These are phyloP conservation scores for Candida boidinii DNA, from an alignment of 805 yeast species.

Conservation along the genomic window DNA sequence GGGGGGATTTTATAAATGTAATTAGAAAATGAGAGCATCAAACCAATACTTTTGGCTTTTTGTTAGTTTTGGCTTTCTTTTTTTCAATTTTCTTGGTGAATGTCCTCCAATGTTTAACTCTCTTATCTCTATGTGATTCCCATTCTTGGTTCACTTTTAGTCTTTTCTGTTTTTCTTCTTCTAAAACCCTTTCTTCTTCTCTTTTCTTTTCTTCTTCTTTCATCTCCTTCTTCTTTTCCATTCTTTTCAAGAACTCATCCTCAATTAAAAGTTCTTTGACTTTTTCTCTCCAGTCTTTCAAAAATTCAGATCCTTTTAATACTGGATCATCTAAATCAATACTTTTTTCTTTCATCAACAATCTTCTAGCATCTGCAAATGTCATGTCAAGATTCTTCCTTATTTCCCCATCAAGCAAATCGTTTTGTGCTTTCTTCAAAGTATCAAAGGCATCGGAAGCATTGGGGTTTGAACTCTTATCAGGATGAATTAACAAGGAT, in stretches of 20 bases:
- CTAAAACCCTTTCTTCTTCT: slow-evolving; percentile 23
- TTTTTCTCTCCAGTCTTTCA: slow-evolving; percentile 31
- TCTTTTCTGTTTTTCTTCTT: slow-evolving; percentile 20
- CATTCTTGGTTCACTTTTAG: slow-evolving; percentile 36
- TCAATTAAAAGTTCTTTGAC: slow-evolving; percentile 36
- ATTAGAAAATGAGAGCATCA: no score
- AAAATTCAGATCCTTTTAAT: slow-evolving; percentile 25
- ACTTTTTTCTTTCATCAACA: slow-evolving; percentile 26
- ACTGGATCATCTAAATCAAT: slow-evolving; percentile 31
- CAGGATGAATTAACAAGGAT: slow-evolving; percentile 64
- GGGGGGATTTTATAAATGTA: no score
- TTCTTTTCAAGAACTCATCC: slow-evolving; percentile 33
- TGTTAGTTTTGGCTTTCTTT: slow-evolving; percentile 38
- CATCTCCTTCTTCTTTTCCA: slow-evolving; percentile 32
- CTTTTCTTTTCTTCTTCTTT: slow-evolving; percentile 31
- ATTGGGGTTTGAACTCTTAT: slow-evolving; percentile 42
- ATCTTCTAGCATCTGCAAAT: slow-evolving; percentile 33
- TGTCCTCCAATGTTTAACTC: slow-evolving; percentile 55
- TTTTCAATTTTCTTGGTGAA: slow-evolving; percentile 35
- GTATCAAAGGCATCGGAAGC: slow-evolving; percentile 60
- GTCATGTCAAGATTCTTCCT: slow-evolving; percentile 34
- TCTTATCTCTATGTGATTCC: slow-evolving; percentile 50
- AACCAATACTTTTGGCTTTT: slow-evolving; percentile 30
- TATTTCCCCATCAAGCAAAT: slow-evolving; percentile 27
- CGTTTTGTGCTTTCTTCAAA: slow-evolving; percentile 45